Base-by-base conservation (phyloP, 2,329 filamentous ascomycete species). In the Diplocarpon rosae region DNA sequence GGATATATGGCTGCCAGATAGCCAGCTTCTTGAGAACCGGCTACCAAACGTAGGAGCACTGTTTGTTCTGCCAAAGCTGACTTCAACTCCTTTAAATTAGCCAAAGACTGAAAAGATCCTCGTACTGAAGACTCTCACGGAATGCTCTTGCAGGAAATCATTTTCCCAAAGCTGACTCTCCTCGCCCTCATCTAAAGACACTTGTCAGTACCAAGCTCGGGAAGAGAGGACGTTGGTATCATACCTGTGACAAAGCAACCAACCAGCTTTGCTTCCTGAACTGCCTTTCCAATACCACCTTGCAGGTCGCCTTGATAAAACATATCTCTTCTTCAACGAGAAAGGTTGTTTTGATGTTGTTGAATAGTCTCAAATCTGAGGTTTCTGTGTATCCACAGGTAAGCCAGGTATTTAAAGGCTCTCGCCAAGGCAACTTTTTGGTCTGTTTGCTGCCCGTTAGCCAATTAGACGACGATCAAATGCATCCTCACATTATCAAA, bases 1-100 rank as follows among this genome's bases (percentile, higher is more conserved):
- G 86, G 85, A 56, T 86, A 93, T 57, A 95, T 85, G 37, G 85
- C 85, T 9, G 80, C 75, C 12, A 96, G 70, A 57, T 87, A 93
- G 5, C 76, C 79, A 9, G 87, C 87, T 67, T 95, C 88, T 52
- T 83, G 75, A 1, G 84, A 88, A 16, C 81, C 85, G 14, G 80
- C 78, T 29, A 71, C 65, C 16, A 95, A 69, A 40, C 81, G 76
- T 16, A 95, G 69, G 7, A 82, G 66, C 15, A 95, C 70, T 2
- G 85, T 75, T 57, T 80, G 76, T 30, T 72, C 67, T 20, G 69
- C 65, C 46, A 92, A 69, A 24, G 78, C 58, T 42, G 66, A 64
- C 42, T 67, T 70, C 42, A 83, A 59, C 76, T 83, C 43, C 43
- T 37, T 15, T 14, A 32, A 28, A 39, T 51, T 35, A 53, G 39